Conservation (phyloP, 139 green algal genomes). For the Mesostigma viride region DNA sequence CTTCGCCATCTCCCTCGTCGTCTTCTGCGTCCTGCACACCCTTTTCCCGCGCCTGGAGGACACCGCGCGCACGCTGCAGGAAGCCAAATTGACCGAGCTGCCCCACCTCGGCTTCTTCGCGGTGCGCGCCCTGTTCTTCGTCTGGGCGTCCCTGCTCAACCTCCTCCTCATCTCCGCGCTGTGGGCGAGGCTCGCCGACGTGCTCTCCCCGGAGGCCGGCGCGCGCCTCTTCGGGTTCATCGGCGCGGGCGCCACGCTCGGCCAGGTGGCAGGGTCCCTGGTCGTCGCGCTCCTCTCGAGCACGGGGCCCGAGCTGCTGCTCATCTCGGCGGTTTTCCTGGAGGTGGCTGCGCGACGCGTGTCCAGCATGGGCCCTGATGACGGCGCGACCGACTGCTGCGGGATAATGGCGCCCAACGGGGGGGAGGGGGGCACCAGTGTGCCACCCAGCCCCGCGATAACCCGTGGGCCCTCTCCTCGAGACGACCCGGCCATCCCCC, state of each 20-base stretch:
- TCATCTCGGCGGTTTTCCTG: constrained; percentile 17
- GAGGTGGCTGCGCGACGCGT: constrained; percentile 13
- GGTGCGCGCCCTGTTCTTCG: constrained; percentile 47
- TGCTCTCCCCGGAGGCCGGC: constrained; percentile 39
- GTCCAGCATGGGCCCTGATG: background rate
- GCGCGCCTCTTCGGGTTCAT: constrained; percentile 51
- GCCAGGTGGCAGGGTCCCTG: constrained; percentile 56
- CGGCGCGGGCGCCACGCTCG: constrained; percentile 31
- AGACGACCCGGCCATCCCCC: no score
- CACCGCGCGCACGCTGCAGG: no score
- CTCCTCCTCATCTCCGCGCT: constrained; percentile 47
- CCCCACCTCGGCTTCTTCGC: constrained; percentile 13
- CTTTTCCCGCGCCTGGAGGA: constrained; percentile 6
- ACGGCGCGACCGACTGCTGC: background rate
- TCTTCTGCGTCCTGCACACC: constrained; percentile 15
- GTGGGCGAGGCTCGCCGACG: constrained; percentile 54
- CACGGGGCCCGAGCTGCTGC: constrained; percentile 10
- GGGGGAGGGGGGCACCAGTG: no score
- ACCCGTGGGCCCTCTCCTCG: no score
- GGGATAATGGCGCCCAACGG: background rate
- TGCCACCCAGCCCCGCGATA: no score
- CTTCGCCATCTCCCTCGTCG: constrained; percentile 38
- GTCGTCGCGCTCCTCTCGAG: constrained; percentile 12
- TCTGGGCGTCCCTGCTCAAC: constrained; percentile 60
- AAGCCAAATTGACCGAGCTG: no score